Conservation (phyloP, 352 stramenopile genomes). For the Halophytophthora batemanensis region DNA sequence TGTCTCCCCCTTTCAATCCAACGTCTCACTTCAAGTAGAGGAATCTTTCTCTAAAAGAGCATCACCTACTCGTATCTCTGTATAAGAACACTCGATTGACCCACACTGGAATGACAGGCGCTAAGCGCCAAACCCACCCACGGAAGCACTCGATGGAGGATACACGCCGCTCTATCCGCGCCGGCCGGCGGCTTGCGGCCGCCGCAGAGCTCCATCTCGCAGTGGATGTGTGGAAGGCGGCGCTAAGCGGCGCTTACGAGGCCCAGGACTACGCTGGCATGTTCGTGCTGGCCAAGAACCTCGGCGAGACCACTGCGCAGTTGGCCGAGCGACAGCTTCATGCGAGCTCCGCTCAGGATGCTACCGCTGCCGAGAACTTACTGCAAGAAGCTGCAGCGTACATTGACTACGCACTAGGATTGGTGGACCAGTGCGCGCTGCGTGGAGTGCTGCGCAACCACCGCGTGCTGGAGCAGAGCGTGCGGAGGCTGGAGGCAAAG, state of each 20-base stretch:
- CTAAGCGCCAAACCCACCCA: conserved; percentile 5
- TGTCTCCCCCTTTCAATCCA: too few relatives aligned
- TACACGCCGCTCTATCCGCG: conserved; percentile 28
- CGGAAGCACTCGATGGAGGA: too few relatives aligned
- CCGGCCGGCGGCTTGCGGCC: conserved; percentile 34
- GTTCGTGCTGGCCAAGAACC: conserved; percentile 70
- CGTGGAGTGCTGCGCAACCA: conserved; percentile 21
- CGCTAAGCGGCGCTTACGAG: conserved; percentile 43
- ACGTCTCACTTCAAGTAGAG: too few relatives aligned
- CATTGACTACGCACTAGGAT: conserved; percentile 47
- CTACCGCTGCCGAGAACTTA: neutral
- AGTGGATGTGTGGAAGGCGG: conserved; percentile 46
- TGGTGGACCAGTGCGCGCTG: conserved; percentile 41
- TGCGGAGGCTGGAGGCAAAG: conserved; percentile 19
- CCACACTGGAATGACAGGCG: conserved; percentile 3
- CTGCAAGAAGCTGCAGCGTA: conserved; percentile 32
- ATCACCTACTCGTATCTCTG: conserved; percentile 8
- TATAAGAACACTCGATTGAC: conserved; percentile 13
- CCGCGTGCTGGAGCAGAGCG: conserved; percentile 23
- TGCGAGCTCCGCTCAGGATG: neutral
- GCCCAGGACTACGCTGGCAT: conserved; percentile 45
- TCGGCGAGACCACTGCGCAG: conserved; percentile 47
- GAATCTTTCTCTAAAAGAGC: conserved; percentile 12
- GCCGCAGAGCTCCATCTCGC: conserved; percentile 33
- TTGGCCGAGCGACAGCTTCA: conserved; percentile 8